Evolutionary conservation across 305 asterid genomes (phyloP).

Genomic region (Euphrasia arctica): DNA sequence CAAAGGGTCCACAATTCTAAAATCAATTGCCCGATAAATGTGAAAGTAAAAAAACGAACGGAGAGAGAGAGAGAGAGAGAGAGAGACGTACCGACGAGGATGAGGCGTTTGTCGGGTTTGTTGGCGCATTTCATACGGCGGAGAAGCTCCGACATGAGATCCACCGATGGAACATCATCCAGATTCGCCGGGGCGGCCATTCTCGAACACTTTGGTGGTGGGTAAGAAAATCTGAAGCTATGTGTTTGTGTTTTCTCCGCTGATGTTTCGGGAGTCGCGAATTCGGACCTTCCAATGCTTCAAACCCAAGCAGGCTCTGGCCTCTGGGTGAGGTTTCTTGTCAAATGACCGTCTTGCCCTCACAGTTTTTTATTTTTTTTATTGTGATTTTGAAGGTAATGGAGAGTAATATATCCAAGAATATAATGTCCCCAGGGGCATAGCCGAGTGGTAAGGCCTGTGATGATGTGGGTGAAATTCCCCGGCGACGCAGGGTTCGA

Average conservation of each 20-base stretch:
- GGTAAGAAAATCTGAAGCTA: not conserved
- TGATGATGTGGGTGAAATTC: too few species aligned
- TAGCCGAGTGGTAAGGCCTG: too few species aligned
- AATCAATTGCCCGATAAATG: constrained; percentile 15
- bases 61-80: not conserved
- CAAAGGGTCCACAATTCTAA: constrained; percentile 1
- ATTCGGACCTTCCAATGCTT: constrained; percentile 24
- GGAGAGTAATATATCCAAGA: too few species aligned
- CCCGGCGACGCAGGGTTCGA: too few species aligned
- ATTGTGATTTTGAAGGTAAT: too few species aligned
- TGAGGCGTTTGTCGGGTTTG: constrained; percentile 71
- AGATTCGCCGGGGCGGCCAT: constrained; percentile 36
- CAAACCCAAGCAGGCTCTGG: constrained; percentile 19
- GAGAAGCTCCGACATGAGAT: constrained; percentile 72
- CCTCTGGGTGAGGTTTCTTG: not conserved
- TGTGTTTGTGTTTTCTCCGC: constrained; percentile 20
- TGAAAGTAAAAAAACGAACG: constrained; percentile 6
- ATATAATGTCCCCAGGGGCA: too few species aligned
- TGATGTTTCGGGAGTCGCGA: constrained; percentile 22
- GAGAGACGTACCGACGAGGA: constrained; percentile 50
- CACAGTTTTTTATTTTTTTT: not conserved
- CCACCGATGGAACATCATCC: constrained; percentile 61
- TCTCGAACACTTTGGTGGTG: constrained; percentile 5
- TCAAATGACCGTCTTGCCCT: constrained; percentile 5
- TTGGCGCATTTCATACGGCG: constrained; percentile 65